Evolutionary conservation across 805 yeast genomes (phyloP).

Genomic region (Sporopachydermia lactativora): DNA sequence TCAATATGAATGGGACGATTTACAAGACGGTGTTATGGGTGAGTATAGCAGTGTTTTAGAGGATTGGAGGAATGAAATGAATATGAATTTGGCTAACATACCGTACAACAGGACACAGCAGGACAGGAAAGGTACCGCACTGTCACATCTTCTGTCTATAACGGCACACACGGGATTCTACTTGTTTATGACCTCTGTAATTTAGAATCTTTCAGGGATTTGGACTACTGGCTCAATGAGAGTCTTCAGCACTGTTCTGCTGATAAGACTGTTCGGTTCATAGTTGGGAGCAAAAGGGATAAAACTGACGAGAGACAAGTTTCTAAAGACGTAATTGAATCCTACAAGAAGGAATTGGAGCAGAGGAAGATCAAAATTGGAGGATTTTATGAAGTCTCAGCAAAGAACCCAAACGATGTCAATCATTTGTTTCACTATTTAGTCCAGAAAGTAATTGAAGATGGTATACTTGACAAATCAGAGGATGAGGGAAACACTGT

Average conservation of each 20-base stretch:
- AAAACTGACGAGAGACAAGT: conserved; percentile 21
- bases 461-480: conserved; percentile 24
- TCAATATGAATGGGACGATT: conserved; percentile 28
- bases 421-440: conserved; percentile 25
- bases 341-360: conserved; percentile 19
- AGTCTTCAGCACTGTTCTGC: conserved; percentile 20
- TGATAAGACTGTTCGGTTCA: conserved; percentile 22
- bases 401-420: conserved; percentile 26
- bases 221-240: conserved; percentile 29
- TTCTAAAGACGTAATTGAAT: conserved; percentile 24
- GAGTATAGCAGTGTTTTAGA: neutral
- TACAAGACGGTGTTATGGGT: conserved; percentile 32
- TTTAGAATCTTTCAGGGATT: conserved; percentile 21
- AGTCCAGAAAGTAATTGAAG: conserved; percentile 26
- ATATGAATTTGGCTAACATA: too few species aligned
- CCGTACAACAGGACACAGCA: conserved; percentile 30
- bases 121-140: conserved; percentile 36
- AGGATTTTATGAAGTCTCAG: conserved; percentile 33
- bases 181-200: conserved; percentile 31
- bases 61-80: too few species aligned
- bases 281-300: conserved; percentile 30
- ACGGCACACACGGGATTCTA: conserved; percentile 32
- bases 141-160: conserved; percentile 29
- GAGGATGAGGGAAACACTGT: conserved; percentile 14
- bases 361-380: conserved; percentile 19